phyloP scores from a whole-genome alignment of 2,329 filamentous ascomycete genomes.

The Chrysosporium keratinophilum region DNA sequence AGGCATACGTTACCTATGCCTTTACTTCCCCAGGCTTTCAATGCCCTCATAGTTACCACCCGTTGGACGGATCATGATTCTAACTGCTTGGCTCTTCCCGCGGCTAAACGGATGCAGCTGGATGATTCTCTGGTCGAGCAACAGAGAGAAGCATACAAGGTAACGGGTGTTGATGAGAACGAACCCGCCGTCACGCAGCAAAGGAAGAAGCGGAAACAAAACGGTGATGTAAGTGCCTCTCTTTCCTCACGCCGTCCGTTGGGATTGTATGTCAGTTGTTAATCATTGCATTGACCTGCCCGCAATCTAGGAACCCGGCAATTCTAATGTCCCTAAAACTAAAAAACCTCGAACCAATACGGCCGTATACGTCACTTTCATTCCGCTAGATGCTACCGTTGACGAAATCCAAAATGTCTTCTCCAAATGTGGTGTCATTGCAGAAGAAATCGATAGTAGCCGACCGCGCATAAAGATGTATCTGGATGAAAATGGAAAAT shows the following conservation, averaged over 20 bases:
- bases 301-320: slow-evolving; percentile 18
- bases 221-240: slow-evolving; percentile 39
- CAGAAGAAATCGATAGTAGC: slow-evolving; percentile 84
- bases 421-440: slow-evolving; percentile 81
- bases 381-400: slow-evolving; percentile 67
- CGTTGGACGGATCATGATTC: slow-evolving; percentile 21
- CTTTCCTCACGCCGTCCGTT: background rate
- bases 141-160: slow-evolving; percentile 52
- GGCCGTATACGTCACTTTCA: slow-evolving; percentile 80
- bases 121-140: slow-evolving; percentile 51
- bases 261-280: background rate
- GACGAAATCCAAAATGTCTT: slow-evolving; percentile 78
- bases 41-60: slow-evolving; percentile 5
- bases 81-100: slow-evolving; percentile 25
- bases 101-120: slow-evolving; percentile 34
- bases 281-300: background rate
- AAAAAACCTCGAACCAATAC: slow-evolving; percentile 58
- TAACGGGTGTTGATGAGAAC: slow-evolving; percentile 49
- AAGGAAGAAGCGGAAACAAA: slow-evolving; percentile 47
- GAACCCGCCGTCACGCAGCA: slow-evolving; percentile 39
- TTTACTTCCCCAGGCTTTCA: background rate
- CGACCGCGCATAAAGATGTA: slow-evolving; percentile 90
- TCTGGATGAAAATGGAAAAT: slow-evolving; percentile 64
- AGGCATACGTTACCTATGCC: background rate
- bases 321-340: slow-evolving; percentile 26